A percentile compares a stretch with the other conserved stretches of the same genome.
Evolutionary conservation across 352 stramenopile species (phyloP).

Genomic region (Blastocystis hominis): DNA sequence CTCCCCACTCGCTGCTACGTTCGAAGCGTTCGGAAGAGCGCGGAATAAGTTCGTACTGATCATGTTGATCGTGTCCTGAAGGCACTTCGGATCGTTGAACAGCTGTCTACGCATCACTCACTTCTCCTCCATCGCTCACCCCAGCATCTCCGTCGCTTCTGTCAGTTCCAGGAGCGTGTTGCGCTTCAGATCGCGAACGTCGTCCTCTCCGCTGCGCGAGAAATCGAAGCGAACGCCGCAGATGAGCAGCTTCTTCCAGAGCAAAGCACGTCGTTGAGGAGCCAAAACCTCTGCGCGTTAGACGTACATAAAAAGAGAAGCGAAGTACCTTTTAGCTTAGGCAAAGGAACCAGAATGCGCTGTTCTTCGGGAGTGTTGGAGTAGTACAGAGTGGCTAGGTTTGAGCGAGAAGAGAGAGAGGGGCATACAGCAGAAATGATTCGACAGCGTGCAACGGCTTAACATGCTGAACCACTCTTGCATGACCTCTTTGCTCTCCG

Average conservation of each 20-base stretch:
- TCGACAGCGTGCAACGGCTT: slow-evolving; percentile 37
- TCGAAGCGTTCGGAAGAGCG: slow-evolving; percentile 66
- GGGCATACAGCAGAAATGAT: slow-evolving; percentile 34
- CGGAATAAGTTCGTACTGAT: slow-evolving; percentile 86
- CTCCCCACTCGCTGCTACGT: slow-evolving; percentile 64
- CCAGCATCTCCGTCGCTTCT: slow-evolving; percentile 94
- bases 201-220: slow-evolving; percentile 29
- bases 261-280: slow-evolving; percentile 41
- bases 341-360: slow-evolving; percentile 25
- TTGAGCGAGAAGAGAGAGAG: not conserved
- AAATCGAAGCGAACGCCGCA: slow-evolving; percentile 58
- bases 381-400: slow-evolving; percentile 40
- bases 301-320: not conserved
- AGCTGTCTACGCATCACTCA: slow-evolving; percentile 68
- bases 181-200: slow-evolving; percentile 82
- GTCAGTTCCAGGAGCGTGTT: slow-evolving; percentile 96
- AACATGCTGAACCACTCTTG: slow-evolving; percentile 58
- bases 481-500: slow-evolving; percentile 43
- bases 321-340: slow-evolving; percentile 3
- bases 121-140: slow-evolving; percentile 68
- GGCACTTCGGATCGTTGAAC: slow-evolving; percentile 35
- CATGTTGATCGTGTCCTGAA: slow-evolving; percentile 67
- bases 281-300: not conserved
- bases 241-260: slow-evolving; percentile 56
- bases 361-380: slow-evolving; percentile 33